A percentile compares a stretch with the other conserved stretches of the same genome.
Evolutionary conservation across 257 asterid species (phyloP).

Genomic region (Cordia subcordata): DNA sequence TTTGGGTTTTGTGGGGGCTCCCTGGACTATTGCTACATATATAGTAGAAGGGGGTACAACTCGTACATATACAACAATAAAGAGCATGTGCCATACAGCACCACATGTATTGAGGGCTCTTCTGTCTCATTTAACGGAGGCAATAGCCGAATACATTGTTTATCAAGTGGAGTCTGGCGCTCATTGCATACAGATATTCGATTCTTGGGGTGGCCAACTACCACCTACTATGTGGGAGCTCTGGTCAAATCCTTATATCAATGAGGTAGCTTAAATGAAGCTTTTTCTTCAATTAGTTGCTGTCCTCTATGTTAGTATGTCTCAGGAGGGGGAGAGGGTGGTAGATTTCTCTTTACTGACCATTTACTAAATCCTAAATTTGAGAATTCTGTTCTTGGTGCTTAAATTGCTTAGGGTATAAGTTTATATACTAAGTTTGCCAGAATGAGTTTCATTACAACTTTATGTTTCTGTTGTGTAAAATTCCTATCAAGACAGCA

Average conservation of each 20-base stretch:
- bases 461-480: too few species aligned
- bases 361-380: background rate
- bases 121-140: conserved; percentile 77
- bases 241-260: conserved; percentile 93
- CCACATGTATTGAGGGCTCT: conserved; percentile 50
- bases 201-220: conserved; percentile 83
- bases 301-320: background rate
- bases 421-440: background rate
- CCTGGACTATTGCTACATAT: conserved; percentile 97
- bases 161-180: conserved; percentile 95
- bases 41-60: conserved; percentile 95
- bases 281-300: background rate
- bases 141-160: conserved; percentile 39
- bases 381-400: background rate
- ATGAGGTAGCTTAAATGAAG: conserved; percentile 42
- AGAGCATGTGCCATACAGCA: conserved; percentile 84
- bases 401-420: background rate
- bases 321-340: background rate
- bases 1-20: conserved; percentile 98
- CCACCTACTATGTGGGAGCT: conserved; percentile 71
- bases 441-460: too few species aligned
- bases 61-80: conserved; percentile 72
- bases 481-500: too few species aligned
- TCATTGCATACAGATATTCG: conserved; percentile 89
- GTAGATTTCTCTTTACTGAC: background rate